Evolutionary conservation across 305 asterid species (phyloP).

Genomic region (Striga hermonthica): DNA sequence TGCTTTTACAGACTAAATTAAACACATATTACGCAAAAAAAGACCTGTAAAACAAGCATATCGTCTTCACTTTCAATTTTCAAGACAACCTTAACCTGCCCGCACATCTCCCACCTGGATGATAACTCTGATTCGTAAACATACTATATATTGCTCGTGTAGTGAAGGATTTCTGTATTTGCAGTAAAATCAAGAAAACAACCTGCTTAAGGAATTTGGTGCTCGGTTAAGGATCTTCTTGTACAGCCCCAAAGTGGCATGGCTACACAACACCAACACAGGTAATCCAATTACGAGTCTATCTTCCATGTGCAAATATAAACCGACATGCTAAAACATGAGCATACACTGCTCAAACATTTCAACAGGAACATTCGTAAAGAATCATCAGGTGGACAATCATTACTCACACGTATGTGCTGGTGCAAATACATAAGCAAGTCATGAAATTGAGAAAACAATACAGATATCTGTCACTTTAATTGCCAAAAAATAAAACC

Average conservation of each 20-base stretch:
- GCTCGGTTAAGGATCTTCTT: slow-evolving; percentile 76
- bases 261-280: slow-evolving; percentile 49
- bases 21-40: slow-evolving; percentile 11
- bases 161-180: too few species aligned
- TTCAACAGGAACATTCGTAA: background rate
- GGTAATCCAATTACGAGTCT: slow-evolving; percentile 7
- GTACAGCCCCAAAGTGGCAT: slow-evolving; percentile 93
- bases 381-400: background rate
- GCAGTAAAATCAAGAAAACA: too few species aligned
- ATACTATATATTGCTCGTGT: too few species aligned
- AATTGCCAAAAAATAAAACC: too few species aligned
- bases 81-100: slow-evolving; percentile 97
- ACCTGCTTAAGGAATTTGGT: slow-evolving; percentile 83
- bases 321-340: background rate
- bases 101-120: slow-evolving; percentile 99
- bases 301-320: slow-evolving; percentile 1
- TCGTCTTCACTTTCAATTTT: slow-evolving; percentile 88
- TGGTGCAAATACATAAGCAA: too few species aligned
- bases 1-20: slow-evolving; percentile 11
- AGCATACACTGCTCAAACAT: background rate
- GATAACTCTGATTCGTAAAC: slow-evolving; percentile 1
- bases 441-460: too few species aligned
- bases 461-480: too few species aligned
- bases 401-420: background rate
- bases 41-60: slow-evolving; percentile 82